Evolutionary conservation across 2,329 filamentous ascomycete species (phyloP).

Genomic region (Fusarium phyllophilum): DNA sequence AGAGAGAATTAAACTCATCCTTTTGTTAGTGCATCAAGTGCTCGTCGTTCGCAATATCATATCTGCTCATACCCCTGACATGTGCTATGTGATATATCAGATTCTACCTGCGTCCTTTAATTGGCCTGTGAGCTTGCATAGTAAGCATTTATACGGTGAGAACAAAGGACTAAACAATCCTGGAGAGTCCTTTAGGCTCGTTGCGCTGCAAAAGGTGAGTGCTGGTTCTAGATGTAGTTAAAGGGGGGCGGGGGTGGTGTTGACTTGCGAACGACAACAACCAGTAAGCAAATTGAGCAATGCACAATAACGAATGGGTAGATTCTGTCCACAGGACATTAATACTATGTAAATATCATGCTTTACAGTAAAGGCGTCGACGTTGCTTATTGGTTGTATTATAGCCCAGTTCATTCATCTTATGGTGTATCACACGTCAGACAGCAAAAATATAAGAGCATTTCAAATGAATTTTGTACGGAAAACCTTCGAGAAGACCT

Average conservation of each 20-base stretch:
- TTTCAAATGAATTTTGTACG: constrained; percentile 47
- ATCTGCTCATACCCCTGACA: neutral
- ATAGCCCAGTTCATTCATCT: neutral
- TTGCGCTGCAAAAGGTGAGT: neutral
- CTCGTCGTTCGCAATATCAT: neutral
- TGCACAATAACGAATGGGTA: neutral
- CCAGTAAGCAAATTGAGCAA: neutral
- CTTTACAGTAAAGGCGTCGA: neutral
- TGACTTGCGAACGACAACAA: no score
- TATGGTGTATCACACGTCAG: neutral
- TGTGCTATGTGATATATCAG: constrained; percentile 5
- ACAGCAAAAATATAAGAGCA: constrained; percentile 28
- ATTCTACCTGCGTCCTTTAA: neutral
- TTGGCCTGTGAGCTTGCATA: neutral
- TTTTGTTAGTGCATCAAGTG: neutral
- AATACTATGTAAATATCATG: neutral
- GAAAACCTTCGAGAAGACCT: constrained; percentile 47
- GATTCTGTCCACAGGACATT: no score
- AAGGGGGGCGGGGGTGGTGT: neutral
- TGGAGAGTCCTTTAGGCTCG: no score
- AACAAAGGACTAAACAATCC: neutral
- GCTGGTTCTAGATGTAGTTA: neutral
- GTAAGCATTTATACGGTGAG: neutral
- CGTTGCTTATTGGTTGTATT: neutral
- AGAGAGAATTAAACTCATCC: neutral